Percentiles rank a stretch among this genome's conserved stretches.
phyloP scores from a whole-genome alignment of 106 monocot species.

The Dioscorea dumetorum region DNA sequence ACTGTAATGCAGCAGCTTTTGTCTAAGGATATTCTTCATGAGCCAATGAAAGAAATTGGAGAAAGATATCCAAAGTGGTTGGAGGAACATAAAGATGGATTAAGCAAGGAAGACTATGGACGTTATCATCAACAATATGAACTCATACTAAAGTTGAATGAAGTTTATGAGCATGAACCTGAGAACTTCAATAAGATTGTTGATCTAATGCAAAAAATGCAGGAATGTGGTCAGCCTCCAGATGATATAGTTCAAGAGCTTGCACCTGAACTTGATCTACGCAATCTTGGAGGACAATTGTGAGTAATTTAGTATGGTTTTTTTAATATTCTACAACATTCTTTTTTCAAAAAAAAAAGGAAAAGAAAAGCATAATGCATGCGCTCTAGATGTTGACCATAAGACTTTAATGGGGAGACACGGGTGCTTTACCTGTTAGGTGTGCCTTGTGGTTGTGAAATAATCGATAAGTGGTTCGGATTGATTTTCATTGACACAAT shows the following conservation, averaged over 20 bases:
- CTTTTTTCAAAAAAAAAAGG: no score
- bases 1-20: slow-evolving; percentile 93
- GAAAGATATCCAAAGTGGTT: slow-evolving; percentile 91
- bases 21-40: slow-evolving; percentile 88
- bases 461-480: no score
- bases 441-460: no score
- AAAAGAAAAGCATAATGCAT: no score
- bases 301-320: slow-evolving; percentile 21
- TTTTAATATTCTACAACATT: no score
- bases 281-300: slow-evolving; percentile 54
- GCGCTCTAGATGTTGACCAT: no score
- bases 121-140: slow-evolving; percentile 67
- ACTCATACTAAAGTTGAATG: slow-evolving; percentile 71
- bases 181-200: slow-evolving; percentile 75
- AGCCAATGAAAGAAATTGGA: slow-evolving; percentile 95
- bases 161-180: slow-evolving; percentile 77
- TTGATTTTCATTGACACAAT: no score
- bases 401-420: no score
- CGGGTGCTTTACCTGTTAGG: no score
- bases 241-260: slow-evolving; percentile 80
- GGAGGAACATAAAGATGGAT: slow-evolving; percentile 52
- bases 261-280: slow-evolving; percentile 84
- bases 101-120: slow-evolving; percentile 57
- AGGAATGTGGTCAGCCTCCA: slow-evolving; percentile 96
- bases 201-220: slow-evolving; percentile 95